These are phyloP conservation scores for Kickxella alabastrina DNA, from an alignment of 192 early-diverging fungal genomes.

Conservation along the genomic window DNA sequence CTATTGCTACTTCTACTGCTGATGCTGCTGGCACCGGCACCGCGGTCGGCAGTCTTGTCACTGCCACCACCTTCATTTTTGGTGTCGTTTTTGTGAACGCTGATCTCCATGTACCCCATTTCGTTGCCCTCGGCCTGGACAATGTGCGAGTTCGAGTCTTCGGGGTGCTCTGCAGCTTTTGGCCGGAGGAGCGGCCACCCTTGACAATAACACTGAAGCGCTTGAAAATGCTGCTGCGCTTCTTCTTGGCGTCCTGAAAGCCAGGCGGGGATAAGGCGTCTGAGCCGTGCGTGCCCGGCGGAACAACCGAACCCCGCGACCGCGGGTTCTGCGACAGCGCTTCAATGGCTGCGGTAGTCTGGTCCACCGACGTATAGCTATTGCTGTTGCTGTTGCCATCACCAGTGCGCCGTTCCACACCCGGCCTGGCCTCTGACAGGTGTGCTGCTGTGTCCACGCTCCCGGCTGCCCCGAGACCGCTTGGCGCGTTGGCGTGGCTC, in stretches of 20 bases:
- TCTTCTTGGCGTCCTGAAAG: constrained; percentile 26
- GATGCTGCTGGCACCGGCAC: background rate
- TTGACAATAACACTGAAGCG: constrained; percentile 45
- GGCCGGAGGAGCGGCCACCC: constrained; percentile 14
- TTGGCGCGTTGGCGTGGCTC: background rate
- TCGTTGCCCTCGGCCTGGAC: constrained; percentile 34
- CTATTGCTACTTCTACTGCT: background rate
- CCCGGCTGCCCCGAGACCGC: background rate
- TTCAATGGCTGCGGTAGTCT: constrained; percentile 47
- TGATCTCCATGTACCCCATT: constrained; percentile 42
- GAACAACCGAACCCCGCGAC: constrained; percentile 8
- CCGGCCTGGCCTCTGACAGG: no score
- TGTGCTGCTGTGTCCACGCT: background rate
- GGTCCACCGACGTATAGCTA: constrained; percentile 31
- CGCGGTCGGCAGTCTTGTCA: background rate
- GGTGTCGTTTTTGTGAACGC: constrained; percentile 14
- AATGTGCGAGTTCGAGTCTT: constrained; percentile 23
- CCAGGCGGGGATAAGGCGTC: background rate
- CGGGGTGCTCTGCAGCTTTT: constrained; percentile 7
- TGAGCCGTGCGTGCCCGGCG: background rate
- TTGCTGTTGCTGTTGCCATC: background rate
- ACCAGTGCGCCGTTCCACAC: background rate
- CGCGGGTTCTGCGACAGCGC: constrained; percentile 31
- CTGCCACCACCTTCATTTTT: background rate
- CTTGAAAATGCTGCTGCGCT: constrained; percentile 42